phyloP scores from a whole-genome alignment of 306 rosid species.

The Fagus crenata region DNA sequence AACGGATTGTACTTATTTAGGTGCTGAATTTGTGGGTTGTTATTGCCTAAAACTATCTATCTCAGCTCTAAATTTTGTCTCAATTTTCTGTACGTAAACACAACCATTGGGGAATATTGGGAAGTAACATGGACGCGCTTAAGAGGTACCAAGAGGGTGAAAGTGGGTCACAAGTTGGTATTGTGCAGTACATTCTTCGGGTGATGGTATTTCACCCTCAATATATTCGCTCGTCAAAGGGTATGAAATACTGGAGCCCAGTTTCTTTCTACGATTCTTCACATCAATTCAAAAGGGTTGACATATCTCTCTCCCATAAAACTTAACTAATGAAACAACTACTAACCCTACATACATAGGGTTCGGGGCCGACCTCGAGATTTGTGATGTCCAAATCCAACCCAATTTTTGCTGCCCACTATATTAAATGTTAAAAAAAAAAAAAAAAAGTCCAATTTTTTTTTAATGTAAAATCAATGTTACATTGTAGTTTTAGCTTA shows the following conservation, averaged over 20 bases:
- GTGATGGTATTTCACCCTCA: constrained; percentile 48
- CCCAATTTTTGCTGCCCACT: too few species aligned
- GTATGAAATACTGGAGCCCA: constrained; percentile 43
- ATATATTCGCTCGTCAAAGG: constrained; percentile 47
- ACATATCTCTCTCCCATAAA: constrained; percentile 28
- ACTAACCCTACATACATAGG: too few species aligned
- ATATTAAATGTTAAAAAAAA: too few species aligned
- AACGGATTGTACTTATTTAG: neutral
- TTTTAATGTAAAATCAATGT: too few species aligned
- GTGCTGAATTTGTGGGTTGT: neutral
- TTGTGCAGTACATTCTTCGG: constrained; percentile 28
- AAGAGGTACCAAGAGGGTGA: constrained; percentile 3
- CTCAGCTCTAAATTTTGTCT: neutral
- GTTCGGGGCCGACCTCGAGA: too few species aligned
- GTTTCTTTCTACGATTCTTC: constrained; percentile 24
- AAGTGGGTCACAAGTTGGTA: constrained; percentile 18
- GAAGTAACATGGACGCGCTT: neutral
- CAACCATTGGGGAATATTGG: neutral
- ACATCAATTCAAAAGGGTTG: constrained; percentile 28
- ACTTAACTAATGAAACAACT: too few species aligned
- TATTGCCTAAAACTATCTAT: neutral
- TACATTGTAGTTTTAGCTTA: too few species aligned
- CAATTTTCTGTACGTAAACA: neutral
- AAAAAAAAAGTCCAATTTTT: too few species aligned
- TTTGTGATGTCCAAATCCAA: too few species aligned